Base-by-base conservation (phyloP, 768 basidiomycete genomes). In the Lactarius hatsudake region DNA sequence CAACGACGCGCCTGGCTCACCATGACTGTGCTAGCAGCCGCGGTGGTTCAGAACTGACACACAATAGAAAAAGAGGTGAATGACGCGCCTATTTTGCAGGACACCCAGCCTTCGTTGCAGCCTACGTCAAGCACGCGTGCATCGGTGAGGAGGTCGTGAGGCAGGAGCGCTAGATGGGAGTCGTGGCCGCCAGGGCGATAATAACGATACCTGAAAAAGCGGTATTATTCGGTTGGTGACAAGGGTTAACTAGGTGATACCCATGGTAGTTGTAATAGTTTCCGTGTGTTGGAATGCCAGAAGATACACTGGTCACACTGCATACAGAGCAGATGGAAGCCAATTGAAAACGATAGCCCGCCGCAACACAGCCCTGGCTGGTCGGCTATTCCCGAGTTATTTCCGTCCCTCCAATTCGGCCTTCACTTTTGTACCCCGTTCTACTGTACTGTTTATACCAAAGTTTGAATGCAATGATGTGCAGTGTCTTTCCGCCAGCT, bases 1-100 rank as follows among this genome's bases (percentile, higher is more conserved):
- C 94, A 15, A 89, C 78, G 10, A 94, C 89, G 67, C 82, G 83
- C n/a, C 72, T 74, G 5, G 91, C 88, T 1, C 83, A 83, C 75
- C 81, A 81, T 1, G 77, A 75, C 73, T 91, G 93, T 34, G 89
- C 92, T 92, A 68, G 9, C 18, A 30, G 48, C 30, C 42, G 30
- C 10, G 15, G 5, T 17, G 20, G 1, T 23, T 62, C 56, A 59
- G 30, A 13, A 18, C 23, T 7, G 42, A 30, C 26, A 20, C 8
- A 13, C 2, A n/a, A 53, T 1, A 23, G n/a, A 30, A 0, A 34
- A 32, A 34, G 17, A 26, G 23, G 20, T 13, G 17, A 87, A 59
- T 0, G 42, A 60, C 58, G 51, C 53, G 51, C 66, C 66, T 67
- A 67, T 67, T 26, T 67, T 42, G 28, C 66, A 67, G 17, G 67